Conservation (phyloP, 805 yeast species). For the Sungouiozyma ichnusensis region DNA sequence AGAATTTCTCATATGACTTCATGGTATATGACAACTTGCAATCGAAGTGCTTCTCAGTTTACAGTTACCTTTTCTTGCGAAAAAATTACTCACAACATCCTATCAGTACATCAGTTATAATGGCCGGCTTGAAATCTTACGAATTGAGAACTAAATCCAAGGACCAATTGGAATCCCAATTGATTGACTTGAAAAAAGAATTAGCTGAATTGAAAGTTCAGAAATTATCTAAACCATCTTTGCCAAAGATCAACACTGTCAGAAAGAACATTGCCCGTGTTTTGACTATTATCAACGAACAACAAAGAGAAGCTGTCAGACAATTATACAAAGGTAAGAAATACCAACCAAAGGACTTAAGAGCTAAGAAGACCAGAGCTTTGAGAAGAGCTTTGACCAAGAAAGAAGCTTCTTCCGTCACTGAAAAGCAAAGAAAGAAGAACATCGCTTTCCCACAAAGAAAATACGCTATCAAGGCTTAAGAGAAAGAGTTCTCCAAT, state of each 20-base stretch:
- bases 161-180: conserved; percentile 90
- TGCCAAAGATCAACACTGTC: conserved; percentile 94
- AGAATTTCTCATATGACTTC: too few relatives aligned
- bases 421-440: conserved; percentile 87
- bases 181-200: conserved; percentile 93
- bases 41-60: too few relatives aligned
- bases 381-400: conserved; percentile 94
- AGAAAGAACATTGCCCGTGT: conserved; percentile 99
- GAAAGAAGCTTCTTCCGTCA: conserved; percentile 70
- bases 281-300: conserved; percentile 93
- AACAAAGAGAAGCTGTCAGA: conserved; percentile 92
- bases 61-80: too few relatives aligned
- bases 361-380: conserved; percentile 99
- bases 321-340: conserved; percentile 93
- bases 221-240: conserved; percentile 83
- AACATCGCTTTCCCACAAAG: conserved; percentile 95
- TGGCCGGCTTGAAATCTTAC: conserved; percentile 87
- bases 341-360: conserved; percentile 96
- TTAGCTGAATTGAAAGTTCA: conserved; percentile 93
- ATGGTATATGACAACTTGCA: too few relatives aligned
- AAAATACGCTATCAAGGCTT: conserved; percentile 98
- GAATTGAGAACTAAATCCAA: conserved; percentile 96
- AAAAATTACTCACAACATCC: not conserved
- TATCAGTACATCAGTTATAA: not conserved
- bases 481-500: conserved; percentile 24